Evolutionary conservation across 179 eudicot species (phyloP), one percentile per base, ranked within the genome.

Genomic region (Dionaea muscipula): DNA sequence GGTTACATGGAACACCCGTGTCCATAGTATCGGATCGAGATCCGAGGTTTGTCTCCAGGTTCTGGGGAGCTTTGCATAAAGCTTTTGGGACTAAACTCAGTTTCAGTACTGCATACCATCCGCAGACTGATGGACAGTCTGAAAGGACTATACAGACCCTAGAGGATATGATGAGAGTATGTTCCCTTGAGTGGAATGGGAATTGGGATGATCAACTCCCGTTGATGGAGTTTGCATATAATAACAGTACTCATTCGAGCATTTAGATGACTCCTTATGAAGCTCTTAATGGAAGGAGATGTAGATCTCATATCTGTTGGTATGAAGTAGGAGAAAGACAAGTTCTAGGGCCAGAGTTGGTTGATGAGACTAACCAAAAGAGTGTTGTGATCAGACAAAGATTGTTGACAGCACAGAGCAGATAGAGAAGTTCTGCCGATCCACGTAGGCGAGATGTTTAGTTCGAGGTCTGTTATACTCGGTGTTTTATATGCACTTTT

Each of bases 71-170:
- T 9, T 51, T 61, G 17, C 50, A 61, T 19, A 22, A 27, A 16
- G 36, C 14, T 0, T 39, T 61, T 17, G 57, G 57, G 0, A 51
- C 28, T 0, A 0, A 27, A 12, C 11, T 25, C 14, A 26, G 40
- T 1, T 20, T 52, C 15, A 53, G 53, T 33, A 62, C 36, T 1
- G 31, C 66, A 7, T 53, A n/a, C 19, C 59, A 62, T n/a, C 59
- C 28, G 0, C 53, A 53, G 19, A 41, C 52, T 0, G 39, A 62
- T 52, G 59, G 53, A 0, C 57, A 61, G 14, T 39, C 44, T 1
- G 59, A 62, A 17, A 43, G 59, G 4, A 62, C 59, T 0, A 27
- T 62, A 1, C 51, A 62, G 16, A 41, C 22, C 2, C 22, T 45
- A 0, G 22, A 45, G 17, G 19, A 45, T 20, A 45, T 45, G 49